These are phyloP conservation scores for Colletotrichum siamense DNA, from an alignment of 2,329 filamentous ascomycete species.

Conservation along the genomic window DNA sequence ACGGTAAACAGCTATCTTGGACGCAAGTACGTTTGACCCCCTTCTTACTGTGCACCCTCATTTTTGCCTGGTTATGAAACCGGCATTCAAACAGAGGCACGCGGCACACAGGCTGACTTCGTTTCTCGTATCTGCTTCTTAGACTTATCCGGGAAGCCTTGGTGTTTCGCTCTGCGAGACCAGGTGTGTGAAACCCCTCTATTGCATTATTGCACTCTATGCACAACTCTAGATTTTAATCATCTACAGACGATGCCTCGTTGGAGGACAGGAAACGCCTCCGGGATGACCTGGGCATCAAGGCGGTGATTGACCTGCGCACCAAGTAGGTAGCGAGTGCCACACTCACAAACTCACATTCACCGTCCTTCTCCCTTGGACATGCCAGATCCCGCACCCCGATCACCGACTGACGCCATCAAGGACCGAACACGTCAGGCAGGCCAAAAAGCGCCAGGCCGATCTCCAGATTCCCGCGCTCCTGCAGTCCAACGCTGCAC, in stretches of 20 bases:
- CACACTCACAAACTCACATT: neutral
- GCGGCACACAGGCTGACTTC: neutral
- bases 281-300: constrained; percentile 65
- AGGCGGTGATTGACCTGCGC: constrained; percentile 79
- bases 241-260: constrained; percentile 71
- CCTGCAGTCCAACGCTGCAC: constrained; percentile 53
- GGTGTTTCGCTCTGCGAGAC: constrained; percentile 73
- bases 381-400: constrained; percentile 4
- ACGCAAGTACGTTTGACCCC: constrained; percentile 50
- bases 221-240: neutral
- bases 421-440: constrained; percentile 76
- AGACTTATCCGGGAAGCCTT: constrained; percentile 64
- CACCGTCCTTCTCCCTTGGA: neutral
- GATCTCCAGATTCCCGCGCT: constrained; percentile 49
- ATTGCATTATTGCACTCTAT: neutral
- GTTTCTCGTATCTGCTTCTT: neutral
- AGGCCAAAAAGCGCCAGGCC: constrained; percentile 64
- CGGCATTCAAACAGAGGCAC: neutral
- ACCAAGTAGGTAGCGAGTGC: constrained; percentile 61
- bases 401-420: constrained; percentile 2
- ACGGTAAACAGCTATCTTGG: constrained; percentile 67
- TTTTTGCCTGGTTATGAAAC: neutral
- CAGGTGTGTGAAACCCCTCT: constrained; percentile 42
- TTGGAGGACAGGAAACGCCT: constrained; percentile 66
- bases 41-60: neutral